A percentile compares a stretch with the other conserved stretches of the same genome.
phyloP scores from a whole-genome alignment of 2,329 filamentous ascomycete species.

The Aspergillus piperis region DNA sequence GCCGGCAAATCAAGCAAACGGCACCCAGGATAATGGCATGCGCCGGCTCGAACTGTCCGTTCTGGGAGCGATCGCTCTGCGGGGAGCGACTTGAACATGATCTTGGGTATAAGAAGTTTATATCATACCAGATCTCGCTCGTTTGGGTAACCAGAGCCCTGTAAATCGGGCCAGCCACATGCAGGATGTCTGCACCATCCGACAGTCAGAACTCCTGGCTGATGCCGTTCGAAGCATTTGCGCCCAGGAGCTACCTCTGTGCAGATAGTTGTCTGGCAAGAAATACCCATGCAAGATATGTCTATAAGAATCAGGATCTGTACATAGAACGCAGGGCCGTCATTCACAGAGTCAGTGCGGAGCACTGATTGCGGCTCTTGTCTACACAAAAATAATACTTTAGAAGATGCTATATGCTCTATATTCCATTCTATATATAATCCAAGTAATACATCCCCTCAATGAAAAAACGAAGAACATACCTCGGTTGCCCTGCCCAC shows the following conservation, averaged over 20 bases:
- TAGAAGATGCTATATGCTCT: no score
- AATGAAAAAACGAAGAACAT: background rate
- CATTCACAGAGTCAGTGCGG: background rate
- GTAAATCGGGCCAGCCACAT: background rate
- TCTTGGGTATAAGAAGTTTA: background rate
- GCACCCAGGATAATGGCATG: conserved; percentile 24
- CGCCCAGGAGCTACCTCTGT: background rate
- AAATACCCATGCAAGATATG: background rate
- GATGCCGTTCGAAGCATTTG: background rate
- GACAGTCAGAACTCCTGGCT: background rate
- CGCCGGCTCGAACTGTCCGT: conserved; percentile 64
- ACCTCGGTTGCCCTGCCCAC: conserved; percentile 38
- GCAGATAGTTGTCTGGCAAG: background rate
- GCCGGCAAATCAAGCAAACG: conserved; percentile 23
- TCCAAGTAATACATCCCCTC: no score
- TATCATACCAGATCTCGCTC: background rate
- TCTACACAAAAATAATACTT: no score
- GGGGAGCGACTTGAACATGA: conserved; percentile 53
- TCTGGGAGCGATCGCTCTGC: conserved; percentile 75
- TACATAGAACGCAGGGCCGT: background rate
- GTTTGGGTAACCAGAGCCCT: background rate
- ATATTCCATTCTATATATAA: no score
- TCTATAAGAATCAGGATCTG: background rate
- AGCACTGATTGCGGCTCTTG: background rate
- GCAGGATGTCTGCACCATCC: background rate